Evolutionary conservation across 495 filamentous ascomycete genomes (phyloP).

Genomic region (Neurospora sp.): DNA sequence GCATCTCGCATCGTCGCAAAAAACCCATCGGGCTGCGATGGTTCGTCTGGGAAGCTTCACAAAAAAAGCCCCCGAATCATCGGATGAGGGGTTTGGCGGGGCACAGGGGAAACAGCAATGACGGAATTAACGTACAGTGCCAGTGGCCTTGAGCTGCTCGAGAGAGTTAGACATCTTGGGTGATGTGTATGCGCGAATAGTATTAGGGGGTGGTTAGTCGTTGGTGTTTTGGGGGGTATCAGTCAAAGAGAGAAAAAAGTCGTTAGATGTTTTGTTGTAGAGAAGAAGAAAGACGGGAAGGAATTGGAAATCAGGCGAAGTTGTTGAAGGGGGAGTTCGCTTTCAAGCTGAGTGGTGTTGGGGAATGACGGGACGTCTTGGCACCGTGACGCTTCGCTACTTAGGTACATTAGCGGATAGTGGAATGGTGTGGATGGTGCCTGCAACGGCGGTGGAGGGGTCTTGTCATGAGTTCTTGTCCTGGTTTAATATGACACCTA

Average conservation of each 20-base stretch:
- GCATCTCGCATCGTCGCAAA: not conserved
- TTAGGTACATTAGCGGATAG: not conserved
- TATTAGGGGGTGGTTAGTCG: not conserved
- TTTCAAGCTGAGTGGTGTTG: not conserved
- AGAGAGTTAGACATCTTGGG: constrained; percentile 72
- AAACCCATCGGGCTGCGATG: not conserved
- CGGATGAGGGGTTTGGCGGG: constrained; percentile 28
- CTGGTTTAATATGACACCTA: not conserved
- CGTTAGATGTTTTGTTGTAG: not conserved
- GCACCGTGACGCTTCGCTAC: not conserved
- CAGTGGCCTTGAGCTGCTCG: constrained; percentile 90
- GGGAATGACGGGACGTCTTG: not conserved
- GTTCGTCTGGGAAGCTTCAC: constrained; percentile 4
- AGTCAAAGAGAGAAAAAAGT: not conserved
- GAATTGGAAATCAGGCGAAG: not conserved
- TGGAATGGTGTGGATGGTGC: not conserved
- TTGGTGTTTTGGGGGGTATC: not conserved
- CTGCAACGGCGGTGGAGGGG: not conserved
- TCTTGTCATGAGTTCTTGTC: not conserved
- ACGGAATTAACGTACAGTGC: constrained; percentile 63
- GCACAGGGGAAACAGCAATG: constrained; percentile 9
- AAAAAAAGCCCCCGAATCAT: not conserved
- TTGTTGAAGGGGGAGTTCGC: not conserved
- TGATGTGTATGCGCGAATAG: not conserved
- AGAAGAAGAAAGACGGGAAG: not conserved